Evolutionary conservation across 148 eudicot species (phyloP), one percentile per base, ranked within the genome.

Genomic region (Arbutus unedo): DNA sequence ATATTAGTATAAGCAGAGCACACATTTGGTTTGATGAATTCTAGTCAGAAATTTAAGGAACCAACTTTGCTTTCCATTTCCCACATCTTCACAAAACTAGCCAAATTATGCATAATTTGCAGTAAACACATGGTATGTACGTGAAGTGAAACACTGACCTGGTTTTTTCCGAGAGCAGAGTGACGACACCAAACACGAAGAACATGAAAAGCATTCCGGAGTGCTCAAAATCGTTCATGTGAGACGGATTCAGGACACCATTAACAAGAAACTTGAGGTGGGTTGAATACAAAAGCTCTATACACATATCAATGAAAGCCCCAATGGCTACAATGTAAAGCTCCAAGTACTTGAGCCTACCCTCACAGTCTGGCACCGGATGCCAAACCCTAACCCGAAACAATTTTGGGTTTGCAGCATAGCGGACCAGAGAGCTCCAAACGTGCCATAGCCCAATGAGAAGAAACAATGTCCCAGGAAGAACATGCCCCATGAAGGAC

Each of bases 151-250:
- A 66, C 54, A 90, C 93, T 68, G 57, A 95, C 98, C 97, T 93
- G 76, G 98, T 93, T 82, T 91, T 88, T 84, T 89, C 97, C 0
- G 95, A 92, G 25, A 96, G 83, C 56, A 96, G 90, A 76, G 90
- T 45, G 64, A 92, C 82, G 67, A 92, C 87, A 73, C 97, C 97
- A 21, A 89, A 93, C 85, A 96, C 84, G 88, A 94, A 92, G 89
- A 96, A 96, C 99, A 96, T 96, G 86, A 96, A 85, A 67, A 96
- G 98, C 99, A 96, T 96, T 48, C 95, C 99, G 43, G 93, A 89
- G 82, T 96, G 99, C 86, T 96, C 99, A 71, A 94, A 96, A 82
- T 93, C 88, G 85, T 96, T 96, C 95, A 96, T 85, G 81, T 94
- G 95, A 56, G 78, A 11, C 4, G 99, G 93, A 79, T 94, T 91